Conservation (phyloP, 805 yeast species). For the Groenewaldozyma salmanticensis region DNA sequence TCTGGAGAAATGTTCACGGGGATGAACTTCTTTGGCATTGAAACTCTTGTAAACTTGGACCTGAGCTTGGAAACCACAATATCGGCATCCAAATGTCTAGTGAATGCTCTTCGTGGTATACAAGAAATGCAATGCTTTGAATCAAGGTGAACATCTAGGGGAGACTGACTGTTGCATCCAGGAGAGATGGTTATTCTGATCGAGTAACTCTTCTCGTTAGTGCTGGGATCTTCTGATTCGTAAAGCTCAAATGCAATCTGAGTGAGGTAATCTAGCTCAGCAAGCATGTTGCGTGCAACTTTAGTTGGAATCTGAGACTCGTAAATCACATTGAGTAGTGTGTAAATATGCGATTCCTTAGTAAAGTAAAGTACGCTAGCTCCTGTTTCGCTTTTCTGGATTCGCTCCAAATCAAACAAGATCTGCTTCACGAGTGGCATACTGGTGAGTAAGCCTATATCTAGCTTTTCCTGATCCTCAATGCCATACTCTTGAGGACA, state of each 20-base stretch:
- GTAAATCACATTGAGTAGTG: slow-evolving; percentile 79
- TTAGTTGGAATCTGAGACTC: slow-evolving; percentile 93
- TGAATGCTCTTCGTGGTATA: slow-evolving; percentile 80
- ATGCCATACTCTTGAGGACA: slow-evolving; percentile 99
- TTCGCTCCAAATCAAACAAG: slow-evolving; percentile 65
- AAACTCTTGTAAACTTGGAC: slow-evolving; percentile 76
- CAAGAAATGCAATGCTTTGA: slow-evolving; percentile 95
- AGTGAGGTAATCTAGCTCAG: slow-evolving; percentile 90
- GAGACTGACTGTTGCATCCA: slow-evolving; percentile 97
- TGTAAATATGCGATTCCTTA: slow-evolving; percentile 93
- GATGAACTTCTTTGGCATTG: slow-evolving; percentile 55
- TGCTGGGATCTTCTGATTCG: slow-evolving; percentile 57
- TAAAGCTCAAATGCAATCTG: slow-evolving; percentile 91
- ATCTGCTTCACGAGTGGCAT: slow-evolving; percentile 89
- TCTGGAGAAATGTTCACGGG: slow-evolving; percentile 19
- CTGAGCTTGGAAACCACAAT: slow-evolving; percentile 72
- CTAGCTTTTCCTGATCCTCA: slow-evolving; percentile 87
- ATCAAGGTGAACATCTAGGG: slow-evolving; percentile 91
- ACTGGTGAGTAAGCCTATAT: slow-evolving; percentile 89
- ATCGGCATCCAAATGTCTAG: slow-evolving; percentile 89
- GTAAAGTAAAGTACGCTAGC: slow-evolving; percentile 88
- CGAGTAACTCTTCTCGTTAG: slow-evolving; percentile 73
- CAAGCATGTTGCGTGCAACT: slow-evolving; percentile 87
- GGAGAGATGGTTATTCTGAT: slow-evolving; percentile 89
- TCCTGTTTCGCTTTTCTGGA: slow-evolving; percentile 70